Conservation (phyloP, 768 basidiomycete genomes). For the Lactifluus hygrophoroides region DNA sequence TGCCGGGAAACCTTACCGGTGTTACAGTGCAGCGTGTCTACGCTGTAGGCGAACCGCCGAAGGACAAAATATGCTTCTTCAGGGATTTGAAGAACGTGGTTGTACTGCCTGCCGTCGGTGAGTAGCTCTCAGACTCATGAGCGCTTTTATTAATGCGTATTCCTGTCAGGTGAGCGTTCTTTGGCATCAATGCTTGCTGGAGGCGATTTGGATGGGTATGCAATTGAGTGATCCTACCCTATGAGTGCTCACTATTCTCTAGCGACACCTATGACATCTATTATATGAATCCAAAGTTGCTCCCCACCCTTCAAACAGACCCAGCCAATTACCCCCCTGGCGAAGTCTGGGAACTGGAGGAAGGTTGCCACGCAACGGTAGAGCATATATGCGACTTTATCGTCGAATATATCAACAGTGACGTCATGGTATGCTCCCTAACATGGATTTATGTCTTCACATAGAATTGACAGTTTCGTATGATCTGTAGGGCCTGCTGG, state of each 20-base stretch:
- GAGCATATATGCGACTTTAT: constrained; percentile 74
- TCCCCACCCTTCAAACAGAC: constrained; percentile 41
- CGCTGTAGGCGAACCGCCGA: no score
- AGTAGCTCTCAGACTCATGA: background rate
- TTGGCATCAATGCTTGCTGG: no score
- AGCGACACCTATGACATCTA: no score
- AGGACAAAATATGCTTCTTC: no score
- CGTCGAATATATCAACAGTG: constrained; percentile 77
- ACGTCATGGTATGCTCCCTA: no score
- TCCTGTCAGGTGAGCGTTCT: constrained; percentile 43
- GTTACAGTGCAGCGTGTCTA: no score
- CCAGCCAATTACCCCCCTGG: constrained; percentile 45
- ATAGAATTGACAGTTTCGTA: background rate
- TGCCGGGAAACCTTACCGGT: background rate
- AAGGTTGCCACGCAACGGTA: constrained; percentile 39
- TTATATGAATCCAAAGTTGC: constrained; percentile 43
- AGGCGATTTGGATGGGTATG: no score
- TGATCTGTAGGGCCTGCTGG: no score
- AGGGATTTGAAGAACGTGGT: no score
- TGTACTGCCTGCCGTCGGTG: constrained; percentile 21
- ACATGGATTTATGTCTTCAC: background rate
- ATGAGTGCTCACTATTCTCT: no score
- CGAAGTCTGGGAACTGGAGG: constrained; percentile 12
- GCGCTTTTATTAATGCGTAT: background rate
- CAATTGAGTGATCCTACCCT: no score